phyloP scores from a whole-genome alignment of 768 basidiomycete genomes.

The Cystobasidiopsis lactophilus region DNA sequence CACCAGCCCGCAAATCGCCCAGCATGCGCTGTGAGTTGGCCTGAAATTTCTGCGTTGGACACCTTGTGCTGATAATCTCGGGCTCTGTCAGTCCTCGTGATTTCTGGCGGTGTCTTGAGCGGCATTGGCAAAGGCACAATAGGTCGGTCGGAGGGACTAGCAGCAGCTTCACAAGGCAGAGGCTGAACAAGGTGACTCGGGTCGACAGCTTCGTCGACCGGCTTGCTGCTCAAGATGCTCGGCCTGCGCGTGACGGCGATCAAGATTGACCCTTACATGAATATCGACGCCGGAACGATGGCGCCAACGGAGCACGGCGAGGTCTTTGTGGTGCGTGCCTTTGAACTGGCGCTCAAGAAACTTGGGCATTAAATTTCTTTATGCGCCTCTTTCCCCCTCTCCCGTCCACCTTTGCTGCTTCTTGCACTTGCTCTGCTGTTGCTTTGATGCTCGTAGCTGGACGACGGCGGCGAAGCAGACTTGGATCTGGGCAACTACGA shows the following conservation, averaged over 20 bases:
- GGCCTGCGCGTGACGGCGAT: conserved; percentile 95
- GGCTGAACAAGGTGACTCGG: conserved; percentile 1
- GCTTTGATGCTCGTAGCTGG: too few species aligned
- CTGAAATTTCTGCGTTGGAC: too few species aligned
- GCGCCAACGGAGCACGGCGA: conserved; percentile 90
- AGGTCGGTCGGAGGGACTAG: conserved; percentile 45
- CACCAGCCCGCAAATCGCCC: too few species aligned
- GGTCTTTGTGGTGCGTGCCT: conserved; percentile 18
- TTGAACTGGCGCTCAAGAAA: neutral
- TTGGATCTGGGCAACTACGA: conserved; percentile 96
- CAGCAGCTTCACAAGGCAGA: neutral
- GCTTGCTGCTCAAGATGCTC: conserved; percentile 76
- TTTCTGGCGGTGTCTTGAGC: conserved; percentile 76
- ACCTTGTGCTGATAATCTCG: too few species aligned
- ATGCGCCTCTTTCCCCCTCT: neutral
- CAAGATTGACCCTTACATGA: conserved; percentile 99
- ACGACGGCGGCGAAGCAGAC: conserved; percentile 96
- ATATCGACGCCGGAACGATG: conserved; percentile 99
- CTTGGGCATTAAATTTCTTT: neutral
- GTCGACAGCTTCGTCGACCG: conserved; percentile 98
- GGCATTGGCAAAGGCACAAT: conserved; percentile 99
- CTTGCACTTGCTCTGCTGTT: conserved; percentile 63
- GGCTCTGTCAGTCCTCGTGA: too few species aligned
- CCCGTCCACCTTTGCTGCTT: neutral
- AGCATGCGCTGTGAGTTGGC: too few species aligned